Percentiles rank a stretch among this genome's conserved stretches.
Conservation (phyloP, 768 basidiomycete species). For the Hydnomerulius pinastri region DNA sequence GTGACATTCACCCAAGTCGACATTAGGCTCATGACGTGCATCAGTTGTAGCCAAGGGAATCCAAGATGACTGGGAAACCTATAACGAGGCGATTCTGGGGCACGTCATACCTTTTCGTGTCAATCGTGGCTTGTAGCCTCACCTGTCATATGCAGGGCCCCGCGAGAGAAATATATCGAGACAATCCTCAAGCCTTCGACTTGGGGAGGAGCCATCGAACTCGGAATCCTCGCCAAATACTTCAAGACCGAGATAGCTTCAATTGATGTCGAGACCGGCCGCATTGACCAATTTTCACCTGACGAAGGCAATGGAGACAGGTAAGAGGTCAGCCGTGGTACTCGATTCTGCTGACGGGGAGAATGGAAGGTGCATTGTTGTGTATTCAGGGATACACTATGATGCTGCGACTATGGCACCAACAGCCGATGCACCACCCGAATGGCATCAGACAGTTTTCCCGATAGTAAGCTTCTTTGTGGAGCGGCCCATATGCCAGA, state of each 20-base stretch:
- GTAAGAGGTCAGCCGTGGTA: constrained; percentile 3
- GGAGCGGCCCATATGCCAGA: constrained; percentile 18
- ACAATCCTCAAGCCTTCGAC: constrained; percentile 78
- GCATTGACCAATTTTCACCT: constrained; percentile 76
- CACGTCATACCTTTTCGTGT: constrained; percentile 30
- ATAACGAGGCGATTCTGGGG: constrained; percentile 88
- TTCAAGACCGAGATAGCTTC: constrained; percentile 86
- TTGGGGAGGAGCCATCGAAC: constrained; percentile 97
- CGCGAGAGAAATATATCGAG: constrained; percentile 69
- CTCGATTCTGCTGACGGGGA: constrained; percentile 1
- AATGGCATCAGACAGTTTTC: constrained; percentile 90
- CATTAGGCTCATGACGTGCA: constrained; percentile 7
- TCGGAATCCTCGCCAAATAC: constrained; percentile 80
- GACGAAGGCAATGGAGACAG: constrained; percentile 37
- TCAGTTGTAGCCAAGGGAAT: constrained; percentile 87
- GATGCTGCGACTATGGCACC: constrained; percentile 88
- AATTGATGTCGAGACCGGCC: constrained; percentile 89
- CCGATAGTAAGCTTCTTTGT: constrained; percentile 47
- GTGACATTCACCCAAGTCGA: constrained; percentile 16
- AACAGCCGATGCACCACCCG: constrained; percentile 67
- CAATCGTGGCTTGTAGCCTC: background rate
- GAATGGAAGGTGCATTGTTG: constrained; percentile 59
- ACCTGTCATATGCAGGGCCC: constrained; percentile 40
- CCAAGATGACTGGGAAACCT: constrained; percentile 64
- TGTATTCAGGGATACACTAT: constrained; percentile 97